These are phyloP conservation scores for Peniophora sp. DNA, from an alignment of 1,284 basidiomycete species.

Conservation along the genomic window DNA sequence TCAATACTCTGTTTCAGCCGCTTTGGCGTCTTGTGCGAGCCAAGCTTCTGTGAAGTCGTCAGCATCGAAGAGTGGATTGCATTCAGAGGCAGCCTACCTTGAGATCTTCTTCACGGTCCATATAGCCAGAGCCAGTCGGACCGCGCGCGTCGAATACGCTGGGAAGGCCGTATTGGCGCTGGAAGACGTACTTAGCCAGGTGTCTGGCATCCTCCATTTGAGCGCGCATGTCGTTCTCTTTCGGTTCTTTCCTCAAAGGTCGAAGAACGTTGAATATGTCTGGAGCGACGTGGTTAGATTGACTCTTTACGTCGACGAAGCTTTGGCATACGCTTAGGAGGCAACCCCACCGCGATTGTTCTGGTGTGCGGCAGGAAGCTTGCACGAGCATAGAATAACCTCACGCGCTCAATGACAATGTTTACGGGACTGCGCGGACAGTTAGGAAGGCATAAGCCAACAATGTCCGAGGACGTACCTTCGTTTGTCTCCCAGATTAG, in stretches of 20 bases:
- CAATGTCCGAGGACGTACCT: not conserved
- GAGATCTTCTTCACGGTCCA: constrained; percentile 66
- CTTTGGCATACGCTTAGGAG: constrained; percentile 48
- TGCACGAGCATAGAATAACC: constrained; percentile 66
- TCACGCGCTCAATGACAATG: constrained; percentile 45
- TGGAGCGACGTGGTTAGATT: constrained; percentile 19
- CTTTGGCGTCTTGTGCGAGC: constrained; percentile 62
- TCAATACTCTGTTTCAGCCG: constrained; percentile 50
- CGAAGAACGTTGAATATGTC: constrained; percentile 56
- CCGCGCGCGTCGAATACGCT: constrained; percentile 38
- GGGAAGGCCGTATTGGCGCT: constrained; percentile 64
- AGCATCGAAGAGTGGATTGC: not conserved
- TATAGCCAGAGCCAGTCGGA: constrained; percentile 40
- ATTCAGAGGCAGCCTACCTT: constrained; percentile 32
- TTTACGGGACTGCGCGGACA: constrained; percentile 41
- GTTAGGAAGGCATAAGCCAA: not conserved
- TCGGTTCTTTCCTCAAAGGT: constrained; percentile 28
- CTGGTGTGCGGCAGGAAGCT: constrained; percentile 35
- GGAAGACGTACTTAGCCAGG: constrained; percentile 78
- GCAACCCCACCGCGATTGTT: constrained; percentile 53
- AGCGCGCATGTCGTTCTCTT: constrained; percentile 23
- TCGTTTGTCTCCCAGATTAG: not conserved
- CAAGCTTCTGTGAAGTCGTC: constrained; percentile 26
- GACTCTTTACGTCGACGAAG: not conserved
- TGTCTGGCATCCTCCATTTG: constrained; percentile 48